Conservation (phyloP, 2,329 filamentous ascomycete genomes). For the Aspergillus bombycis region DNA sequence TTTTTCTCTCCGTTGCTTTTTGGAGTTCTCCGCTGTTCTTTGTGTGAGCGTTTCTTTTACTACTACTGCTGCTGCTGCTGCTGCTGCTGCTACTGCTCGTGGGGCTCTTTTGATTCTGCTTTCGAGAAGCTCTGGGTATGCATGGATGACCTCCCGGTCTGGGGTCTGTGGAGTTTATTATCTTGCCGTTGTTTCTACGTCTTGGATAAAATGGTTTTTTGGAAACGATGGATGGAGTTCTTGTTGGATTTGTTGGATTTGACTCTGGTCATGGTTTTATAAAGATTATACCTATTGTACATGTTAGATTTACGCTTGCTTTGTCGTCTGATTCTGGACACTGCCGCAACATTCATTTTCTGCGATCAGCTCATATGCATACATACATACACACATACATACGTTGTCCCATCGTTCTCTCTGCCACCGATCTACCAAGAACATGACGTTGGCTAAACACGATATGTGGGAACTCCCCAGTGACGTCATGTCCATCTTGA, state of each 20-base stretch:
- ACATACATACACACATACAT: neutral
- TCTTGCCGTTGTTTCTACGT: neutral
- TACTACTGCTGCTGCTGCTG: neutral
- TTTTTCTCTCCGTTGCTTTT: slow-evolving; percentile 1
- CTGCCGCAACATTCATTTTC: neutral
- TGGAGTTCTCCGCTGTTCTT: neutral
- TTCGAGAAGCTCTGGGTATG: neutral
- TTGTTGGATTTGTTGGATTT: neutral
- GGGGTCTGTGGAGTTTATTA: slow-evolving; percentile 10
- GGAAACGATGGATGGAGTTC: neutral
- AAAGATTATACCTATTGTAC: slow-evolving; percentile 2
- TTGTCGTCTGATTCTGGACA: neutral
- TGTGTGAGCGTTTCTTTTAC: neutral
- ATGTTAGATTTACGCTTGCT: neutral
- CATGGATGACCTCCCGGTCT: slow-evolving; percentile 8
- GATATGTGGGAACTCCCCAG: neutral
- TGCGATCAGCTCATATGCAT: neutral
- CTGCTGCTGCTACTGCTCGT: too few species aligned
- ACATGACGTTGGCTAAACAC: neutral
- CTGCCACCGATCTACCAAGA: neutral
- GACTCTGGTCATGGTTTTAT: neutral
- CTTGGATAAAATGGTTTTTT: neutral
- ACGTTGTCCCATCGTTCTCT: neutral
- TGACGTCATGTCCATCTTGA: neutral
- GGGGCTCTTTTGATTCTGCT: neutral